phyloP scores from a whole-genome alignment of 169 alveolate species.

The Eimeria sp. region DNA sequence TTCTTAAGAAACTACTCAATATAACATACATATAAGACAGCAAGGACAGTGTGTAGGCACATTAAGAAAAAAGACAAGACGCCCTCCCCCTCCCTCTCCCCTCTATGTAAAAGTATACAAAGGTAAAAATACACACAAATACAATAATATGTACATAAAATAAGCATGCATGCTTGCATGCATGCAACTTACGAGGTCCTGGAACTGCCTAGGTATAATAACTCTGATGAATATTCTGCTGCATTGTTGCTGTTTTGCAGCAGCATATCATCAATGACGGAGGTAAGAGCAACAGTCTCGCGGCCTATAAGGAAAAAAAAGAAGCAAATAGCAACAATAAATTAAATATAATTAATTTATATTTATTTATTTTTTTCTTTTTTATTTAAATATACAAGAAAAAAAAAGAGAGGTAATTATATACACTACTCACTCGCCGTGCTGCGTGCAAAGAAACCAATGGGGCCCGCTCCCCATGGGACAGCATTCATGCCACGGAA shows the following conservation, averaged over 20 bases:
- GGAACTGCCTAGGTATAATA: constrained; percentile 46
- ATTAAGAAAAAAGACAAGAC: too few species aligned
- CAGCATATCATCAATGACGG: not conserved
- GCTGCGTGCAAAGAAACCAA: constrained; percentile 6
- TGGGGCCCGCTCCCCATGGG: constrained; percentile 15
- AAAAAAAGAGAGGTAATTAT: too few species aligned
- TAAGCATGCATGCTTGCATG: not conserved
- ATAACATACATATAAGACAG: too few species aligned
- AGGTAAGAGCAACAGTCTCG: constrained; percentile 14
- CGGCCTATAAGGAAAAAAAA: not conserved
- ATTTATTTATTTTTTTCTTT: too few species aligned
- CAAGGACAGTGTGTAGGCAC: too few species aligned
- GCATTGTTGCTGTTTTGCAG: not conserved
- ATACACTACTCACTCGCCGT: constrained; percentile 1
- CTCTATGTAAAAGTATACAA: not conserved
- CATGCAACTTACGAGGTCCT: constrained; percentile 39
- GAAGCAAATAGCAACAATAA: not conserved
- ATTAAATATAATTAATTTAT: too few species aligned
- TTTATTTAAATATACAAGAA: too few species aligned
- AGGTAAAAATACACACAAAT: not conserved
- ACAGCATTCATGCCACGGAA: not conserved
- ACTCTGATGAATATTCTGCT: not conserved
- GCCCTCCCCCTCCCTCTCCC: too few species aligned
- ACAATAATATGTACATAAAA: too few species aligned
- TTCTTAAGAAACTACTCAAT: too few species aligned